Percentiles rank a stretch among this genome's conserved stretches.
These are phyloP conservation scores for Chenopodium suecicum DNA, from an alignment of 148 eudicot genomes.

Conservation along the genomic window DNA sequence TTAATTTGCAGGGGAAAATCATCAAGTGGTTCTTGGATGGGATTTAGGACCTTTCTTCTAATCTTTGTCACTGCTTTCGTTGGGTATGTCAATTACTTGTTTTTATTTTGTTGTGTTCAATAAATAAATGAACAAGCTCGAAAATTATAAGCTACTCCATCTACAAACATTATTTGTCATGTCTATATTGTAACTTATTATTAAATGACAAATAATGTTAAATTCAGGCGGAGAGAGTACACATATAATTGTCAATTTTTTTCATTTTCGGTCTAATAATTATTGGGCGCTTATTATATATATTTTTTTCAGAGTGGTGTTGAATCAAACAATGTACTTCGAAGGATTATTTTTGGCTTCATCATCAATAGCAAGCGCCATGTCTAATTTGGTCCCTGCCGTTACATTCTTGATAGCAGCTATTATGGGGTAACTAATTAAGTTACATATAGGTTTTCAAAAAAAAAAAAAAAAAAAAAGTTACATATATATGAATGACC, in stretches of 20 bases:
- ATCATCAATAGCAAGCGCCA: conserved; percentile 60
- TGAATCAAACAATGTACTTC: conserved; percentile 53
- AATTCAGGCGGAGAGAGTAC: too few relatives aligned
- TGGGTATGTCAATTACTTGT: conserved; percentile 38
- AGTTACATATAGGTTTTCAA: neutral
- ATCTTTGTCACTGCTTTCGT: conserved; percentile 53
- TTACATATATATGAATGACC: neutral
- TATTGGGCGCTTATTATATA: neutral
- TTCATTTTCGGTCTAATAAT: neutral
- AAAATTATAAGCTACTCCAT: too few relatives aligned
- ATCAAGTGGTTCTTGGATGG: conserved; percentile 28
- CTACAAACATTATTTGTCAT: too few relatives aligned
- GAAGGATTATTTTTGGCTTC: conserved; percentile 67
- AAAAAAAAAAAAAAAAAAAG: neutral
- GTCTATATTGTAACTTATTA: too few relatives aligned
- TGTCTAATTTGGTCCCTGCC: conserved; percentile 61
- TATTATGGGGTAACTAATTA: conserved; percentile 42
- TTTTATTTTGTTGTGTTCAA: neutral
- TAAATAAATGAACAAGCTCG: neutral
- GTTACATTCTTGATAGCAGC: conserved; percentile 62
- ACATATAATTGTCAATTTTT: neutral
- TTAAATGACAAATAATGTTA: too few relatives aligned
- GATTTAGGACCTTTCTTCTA: conserved; percentile 51
- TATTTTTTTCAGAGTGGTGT: conserved; percentile 40
- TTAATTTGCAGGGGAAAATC: conserved; percentile 36